These are phyloP conservation scores for Thelonectria blattea DNA, from an alignment of 2,329 filamentous ascomycete species.

Conservation along the genomic window DNA sequence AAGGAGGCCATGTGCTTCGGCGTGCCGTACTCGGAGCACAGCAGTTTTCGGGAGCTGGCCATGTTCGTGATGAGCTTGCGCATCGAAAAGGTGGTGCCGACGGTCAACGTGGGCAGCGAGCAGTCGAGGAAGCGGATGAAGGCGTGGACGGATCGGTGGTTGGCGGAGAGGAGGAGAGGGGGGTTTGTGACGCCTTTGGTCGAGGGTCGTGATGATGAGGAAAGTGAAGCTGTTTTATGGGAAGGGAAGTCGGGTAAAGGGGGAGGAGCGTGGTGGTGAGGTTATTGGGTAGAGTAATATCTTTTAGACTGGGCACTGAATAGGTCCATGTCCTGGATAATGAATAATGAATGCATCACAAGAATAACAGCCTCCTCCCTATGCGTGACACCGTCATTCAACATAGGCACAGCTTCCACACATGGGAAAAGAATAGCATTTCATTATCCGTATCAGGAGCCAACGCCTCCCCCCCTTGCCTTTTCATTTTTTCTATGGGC, in stretches of 20 bases:
- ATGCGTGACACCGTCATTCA: background rate
- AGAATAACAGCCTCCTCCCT: too few relatives aligned
- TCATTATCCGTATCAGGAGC: slow-evolving; percentile 40
- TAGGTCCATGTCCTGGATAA: background rate
- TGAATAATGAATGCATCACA: background rate
- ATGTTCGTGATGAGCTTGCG: slow-evolving; percentile 89
- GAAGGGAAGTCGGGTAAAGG: slow-evolving; percentile 48
- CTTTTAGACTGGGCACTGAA: background rate
- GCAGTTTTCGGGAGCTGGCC: slow-evolving; percentile 90
- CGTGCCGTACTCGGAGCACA: slow-evolving; percentile 95
- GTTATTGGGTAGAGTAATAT: background rate
- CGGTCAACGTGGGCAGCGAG: slow-evolving; percentile 79
- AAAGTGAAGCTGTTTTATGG: slow-evolving; percentile 40
- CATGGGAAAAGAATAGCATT: slow-evolving; percentile 31
- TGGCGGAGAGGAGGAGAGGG: slow-evolving; percentile 61
- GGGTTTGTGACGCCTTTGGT: slow-evolving; percentile 56
- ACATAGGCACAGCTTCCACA: background rate
- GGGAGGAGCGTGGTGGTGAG: slow-evolving; percentile 47
- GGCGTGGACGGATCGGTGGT: slow-evolving; percentile 68
- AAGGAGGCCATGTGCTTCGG: slow-evolving; percentile 86
- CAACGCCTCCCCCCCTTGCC: slow-evolving; percentile 30
- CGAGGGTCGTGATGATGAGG: slow-evolving; percentile 46
- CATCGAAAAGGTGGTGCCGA: slow-evolving; percentile 90
- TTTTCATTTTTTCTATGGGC: slow-evolving; percentile 25
- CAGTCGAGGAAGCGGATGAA: slow-evolving; percentile 65